phyloP scores from a whole-genome alignment of 176 grass and related monocot genomes.

The Musa schizocarpa region DNA sequence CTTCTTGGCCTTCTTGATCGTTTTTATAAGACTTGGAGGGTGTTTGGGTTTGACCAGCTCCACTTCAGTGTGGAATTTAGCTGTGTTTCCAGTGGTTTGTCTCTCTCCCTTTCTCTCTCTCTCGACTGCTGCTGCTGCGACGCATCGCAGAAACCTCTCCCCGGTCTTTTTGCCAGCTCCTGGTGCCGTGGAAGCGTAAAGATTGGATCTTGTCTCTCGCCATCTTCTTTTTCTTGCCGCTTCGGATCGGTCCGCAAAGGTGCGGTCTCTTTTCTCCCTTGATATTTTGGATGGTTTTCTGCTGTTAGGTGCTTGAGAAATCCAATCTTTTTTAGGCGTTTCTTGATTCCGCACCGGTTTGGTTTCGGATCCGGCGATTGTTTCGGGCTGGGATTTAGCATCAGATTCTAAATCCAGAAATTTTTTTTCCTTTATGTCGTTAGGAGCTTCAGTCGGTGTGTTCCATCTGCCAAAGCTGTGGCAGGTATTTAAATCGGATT shows the following conservation, averaged over 20 bases:
- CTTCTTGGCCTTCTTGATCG: neutral
- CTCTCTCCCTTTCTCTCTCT: neutral
- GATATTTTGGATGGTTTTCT: neutral
- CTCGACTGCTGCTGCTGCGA: neutral
- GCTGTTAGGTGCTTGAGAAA: neutral
- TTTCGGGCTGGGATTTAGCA: neutral
- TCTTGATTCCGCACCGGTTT: neutral
- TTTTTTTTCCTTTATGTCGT: neutral
- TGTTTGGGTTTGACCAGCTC: neutral
- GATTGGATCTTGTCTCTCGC: neutral
- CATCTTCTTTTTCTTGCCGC: neutral
- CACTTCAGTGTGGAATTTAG: neutral
- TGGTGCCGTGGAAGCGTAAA: neutral
- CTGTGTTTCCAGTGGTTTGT: neutral
- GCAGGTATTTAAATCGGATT: neutral
- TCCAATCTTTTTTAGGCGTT: neutral
- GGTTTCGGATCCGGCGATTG: neutral
- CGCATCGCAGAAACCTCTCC: no score
- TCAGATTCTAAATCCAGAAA: neutral
- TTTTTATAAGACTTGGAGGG: neutral
- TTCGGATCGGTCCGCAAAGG: neutral
- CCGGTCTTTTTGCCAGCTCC: neutral
- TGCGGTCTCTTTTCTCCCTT: neutral
- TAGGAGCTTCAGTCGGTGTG: neutral
- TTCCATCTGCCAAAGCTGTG: neutral